Evolutionary conservation across 1,284 basidiomycete species (phyloP), one percentile per base, ranked within the genome.

Genomic region (Cryptococcus neoformans): DNA sequence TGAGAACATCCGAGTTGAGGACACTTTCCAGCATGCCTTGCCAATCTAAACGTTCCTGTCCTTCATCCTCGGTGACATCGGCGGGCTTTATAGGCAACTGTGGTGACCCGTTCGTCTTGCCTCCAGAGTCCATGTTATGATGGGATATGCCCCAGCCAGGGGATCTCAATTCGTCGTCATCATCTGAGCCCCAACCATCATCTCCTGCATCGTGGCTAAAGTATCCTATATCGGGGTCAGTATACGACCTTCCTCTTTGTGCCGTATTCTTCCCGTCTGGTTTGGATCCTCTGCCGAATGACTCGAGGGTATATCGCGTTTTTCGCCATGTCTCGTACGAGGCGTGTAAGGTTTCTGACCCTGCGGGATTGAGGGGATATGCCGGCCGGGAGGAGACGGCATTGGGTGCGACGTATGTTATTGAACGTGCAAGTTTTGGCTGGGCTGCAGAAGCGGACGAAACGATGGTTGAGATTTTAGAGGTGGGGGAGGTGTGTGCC

Each of bases 21-120:
- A 97, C 93, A 41, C 92, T 94, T 8, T 90, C 85, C 42, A 97
- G 83, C 87, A 96, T 90, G 41, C 88, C 88, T 75, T 94, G 91
- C 93, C 93, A 97, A 76, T 94, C 92, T 48, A 94, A 79, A 35
- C 93, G 83, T 66, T 92, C 90, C 60, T 84, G 82, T 65, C 90
- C 88, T 66, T 89, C 86, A 46, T 83, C 64, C 9, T 68, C 51
- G 3, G 53, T 56, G 34, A 61, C 56, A 35, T 61, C 56, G 5
- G 50, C 51, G 21, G 54, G 41, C 6, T 46, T 37, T 9, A 52
- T 41, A 9, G 52, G 35, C 5, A 57, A 41, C 17, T 50, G 55
- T 2, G 50, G 50, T n/a, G 55, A 39, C 3, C 35, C 3, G 17
- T 56, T 49, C n/a, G 9, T 28, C 36, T 51, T 55, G 44, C 17